Evolutionary conservation across 768 basidiomycete species (phyloP), one percentile per base, ranked within the genome.

Genomic region (Calocybe cyanea): DNA sequence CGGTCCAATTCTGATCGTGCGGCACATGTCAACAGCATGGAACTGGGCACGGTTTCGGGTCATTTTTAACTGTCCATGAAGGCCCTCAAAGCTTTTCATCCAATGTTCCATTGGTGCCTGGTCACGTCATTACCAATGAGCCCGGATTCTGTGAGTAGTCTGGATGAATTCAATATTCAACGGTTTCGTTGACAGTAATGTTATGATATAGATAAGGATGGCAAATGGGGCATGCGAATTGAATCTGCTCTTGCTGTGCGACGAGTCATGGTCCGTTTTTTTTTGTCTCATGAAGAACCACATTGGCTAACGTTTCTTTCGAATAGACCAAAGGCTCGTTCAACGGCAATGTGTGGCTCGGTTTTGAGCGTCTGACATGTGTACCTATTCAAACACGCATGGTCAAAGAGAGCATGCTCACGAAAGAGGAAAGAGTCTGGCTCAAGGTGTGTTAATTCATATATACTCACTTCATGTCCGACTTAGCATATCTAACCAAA

Each of bases 371-470:
- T 3, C 71, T 97, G 55, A 95, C 94, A 2, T 85, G 88, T 67
- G 93, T 97, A 8, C 95, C 95, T 3, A 96, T 97, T 57, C 87
- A 93, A 64, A 87, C 88, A 1, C 75, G 79, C 54, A 87, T 98
- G 81, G 84, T 97, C 41, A 87, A 91, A 59, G 86, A 83, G 38
- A 72, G 62, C 41, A 81, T 96, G 78, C 77, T 97, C 45, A 81
- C 85, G 14, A 88, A 85, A 60, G 85, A 87, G 49, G 92, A 97
- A 70, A 85, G 80, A 51, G 67, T 76, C 44, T 98, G 95, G 95
- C 58, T 98, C 39, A 87, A 85, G 71, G 83, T 81, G 71, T 63
- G 28, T 14, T 40, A 40, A 25, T 49, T 51, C 24, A 30, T 24
- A 38, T 13, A n/a, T 19, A 19, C 28, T 36, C 24, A 43, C 40